phyloP scores from a whole-genome alignment of 2,329 filamentous ascomycete genomes.

The Aspergillus vadensis region DNA sequence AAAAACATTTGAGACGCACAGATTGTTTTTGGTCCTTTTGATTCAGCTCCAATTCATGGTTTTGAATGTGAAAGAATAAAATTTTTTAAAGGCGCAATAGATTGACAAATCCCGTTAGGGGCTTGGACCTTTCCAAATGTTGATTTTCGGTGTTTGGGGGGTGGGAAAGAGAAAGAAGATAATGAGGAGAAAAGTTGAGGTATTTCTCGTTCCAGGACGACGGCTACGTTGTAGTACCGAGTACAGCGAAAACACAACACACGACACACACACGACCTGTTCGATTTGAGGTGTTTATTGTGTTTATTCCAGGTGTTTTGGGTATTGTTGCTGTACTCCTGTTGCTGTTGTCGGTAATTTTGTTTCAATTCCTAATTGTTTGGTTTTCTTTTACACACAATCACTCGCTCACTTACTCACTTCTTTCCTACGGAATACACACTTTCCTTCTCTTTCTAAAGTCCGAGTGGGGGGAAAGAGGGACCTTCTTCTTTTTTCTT shows the following conservation, averaged over 20 bases:
- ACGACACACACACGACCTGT: conserved; percentile 3
- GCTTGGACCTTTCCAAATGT: too few species aligned
- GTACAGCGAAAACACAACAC: conserved; percentile 8
- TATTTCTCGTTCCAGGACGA: conserved; percentile 24
- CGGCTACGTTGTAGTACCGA: conserved; percentile 25
- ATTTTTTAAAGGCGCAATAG: too few species aligned
- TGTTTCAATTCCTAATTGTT: background rate
- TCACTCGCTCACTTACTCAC: too few species aligned
- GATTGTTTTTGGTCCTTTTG: background rate
- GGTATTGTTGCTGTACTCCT: background rate
- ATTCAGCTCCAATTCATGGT: too few species aligned
- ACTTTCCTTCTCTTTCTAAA: background rate
- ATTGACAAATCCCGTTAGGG: too few species aligned
- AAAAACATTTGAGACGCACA: conserved; percentile 9
- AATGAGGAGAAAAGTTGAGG: conserved; percentile 16
- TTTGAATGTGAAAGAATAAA: too few species aligned
- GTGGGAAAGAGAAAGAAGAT: background rate
- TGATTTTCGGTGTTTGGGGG: too few species aligned
- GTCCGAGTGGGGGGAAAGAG: background rate
- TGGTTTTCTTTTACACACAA: background rate
- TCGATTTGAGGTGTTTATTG: background rate
- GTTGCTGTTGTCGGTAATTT: background rate
- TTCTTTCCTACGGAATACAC: too few species aligned
- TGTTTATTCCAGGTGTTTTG: too few species aligned
- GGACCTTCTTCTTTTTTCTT: conserved; percentile 1